Base-by-base conservation (phyloP, 2,329 filamentous ascomycete species). In the Alternaria triticina region DNA sequence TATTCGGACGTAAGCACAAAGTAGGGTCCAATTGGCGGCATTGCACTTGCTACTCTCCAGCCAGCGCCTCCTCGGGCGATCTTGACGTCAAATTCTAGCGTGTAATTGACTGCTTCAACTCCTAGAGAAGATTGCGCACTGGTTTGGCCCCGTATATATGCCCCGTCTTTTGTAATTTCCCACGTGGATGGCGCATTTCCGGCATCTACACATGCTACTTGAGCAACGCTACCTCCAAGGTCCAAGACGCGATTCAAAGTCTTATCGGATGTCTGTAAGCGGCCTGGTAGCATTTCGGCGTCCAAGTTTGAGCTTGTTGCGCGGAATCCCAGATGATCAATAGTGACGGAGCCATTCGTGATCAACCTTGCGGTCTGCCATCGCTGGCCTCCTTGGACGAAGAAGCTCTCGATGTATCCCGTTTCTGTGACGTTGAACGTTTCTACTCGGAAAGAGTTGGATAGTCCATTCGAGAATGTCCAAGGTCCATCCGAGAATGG, bases 381-480 rank as follows among this genome's bases (percentile, higher is more conserved):
- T 64, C 78, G 68, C 64, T 82, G 80, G 0, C 79, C 80, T 5
- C 81, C 82, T 65, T 83, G 82, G 0, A 82, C 59, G 40, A 83
- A 76, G 20, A 73, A 79, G 1, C 75, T 78, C 8, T 77, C 59
- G 0, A 76, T 22, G 3, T 63, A 56, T 3, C 81, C 80, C 1
- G 55, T 10, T 0, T 61, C 46, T 0, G 76, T 79, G n/a, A 82
- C 40, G 11, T 81, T 75, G 61, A 40, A 40, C 6, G 57, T 59
- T 27, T 59, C 57, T 1, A 59, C 57, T n/a, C 57, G 57, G 22
- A 49, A 59, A 1, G 36, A 45, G 25, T 66, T 69, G 2, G 69
- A 59, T 1, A 70, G 47, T 5, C 65, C 61, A 7, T 68, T 68
- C 13, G 67, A 68, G 20, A 66, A 70, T 6, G 65, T 71, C 64